Base-by-base conservation (phyloP, 495 filamentous ascomycete genomes). In the Penicillium taxi region DNA sequence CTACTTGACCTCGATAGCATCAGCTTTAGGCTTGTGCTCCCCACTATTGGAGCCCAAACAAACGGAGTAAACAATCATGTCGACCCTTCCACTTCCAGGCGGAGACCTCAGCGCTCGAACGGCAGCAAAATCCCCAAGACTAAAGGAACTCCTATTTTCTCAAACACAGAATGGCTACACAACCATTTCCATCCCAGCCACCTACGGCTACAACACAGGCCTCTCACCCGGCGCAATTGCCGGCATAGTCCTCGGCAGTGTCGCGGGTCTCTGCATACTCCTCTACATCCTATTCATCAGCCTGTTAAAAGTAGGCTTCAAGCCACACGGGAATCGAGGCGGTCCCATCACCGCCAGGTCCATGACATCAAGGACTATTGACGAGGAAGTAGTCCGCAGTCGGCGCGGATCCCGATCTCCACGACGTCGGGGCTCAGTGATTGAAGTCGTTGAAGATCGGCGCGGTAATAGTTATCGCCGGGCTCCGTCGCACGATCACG, bases 181-280 rank as follows among this genome's bases (percentile, higher is more conserved):
- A 41, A 61, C 64, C 20, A 48, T 69, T 41, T 67, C 67, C 39
- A 78, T 94, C 47, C 83, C 85, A 4, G 66, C 78, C 26, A 73
- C 72, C 40, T 94, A 94, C 70, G 72, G 73, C 18, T 61, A 68
- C 32, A 54, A 75, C 51, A 49, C 55, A 32, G 72, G 80, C 8
- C 84, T 81, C 0, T 15, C 66, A 4, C 70, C 88, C 0, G 88
- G 86, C 23, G 73, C 77, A 13, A 74, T 94, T n/a, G 86, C 70
- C 9, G 88, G 86, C 42, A 90, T 93, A 35, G 77, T 86, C 16
- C 74, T 95, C 21, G 88, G 88, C 45, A 72, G 75, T 31, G 79
- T 94, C n/a, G 74, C 66, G n/a, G 87, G 82, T 37, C 88, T 94
- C 64, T 50, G 90, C 11, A 66, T 95, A 2, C 37, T 89, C 20